phyloP scores from a whole-genome alignment of 495 filamentous ascomycete species.

The Penicillium turbatum region DNA sequence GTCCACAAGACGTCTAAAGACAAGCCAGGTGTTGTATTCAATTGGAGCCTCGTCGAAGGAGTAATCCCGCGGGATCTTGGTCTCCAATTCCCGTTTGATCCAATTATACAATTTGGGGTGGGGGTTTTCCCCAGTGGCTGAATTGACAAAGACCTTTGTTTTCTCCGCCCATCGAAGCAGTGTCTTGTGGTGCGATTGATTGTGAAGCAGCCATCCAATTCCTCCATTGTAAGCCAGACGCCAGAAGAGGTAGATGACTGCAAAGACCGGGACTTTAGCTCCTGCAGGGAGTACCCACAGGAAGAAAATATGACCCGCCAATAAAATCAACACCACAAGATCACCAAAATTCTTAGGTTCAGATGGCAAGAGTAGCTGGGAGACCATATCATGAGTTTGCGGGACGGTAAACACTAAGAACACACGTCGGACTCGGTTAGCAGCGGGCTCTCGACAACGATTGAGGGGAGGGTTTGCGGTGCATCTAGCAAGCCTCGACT shows the following conservation, averaged over 20 bases:
- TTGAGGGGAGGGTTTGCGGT: not conserved
- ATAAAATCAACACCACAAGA: constrained; percentile 69
- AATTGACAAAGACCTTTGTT: constrained; percentile 80
- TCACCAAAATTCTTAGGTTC: constrained; percentile 95
- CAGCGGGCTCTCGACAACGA: constrained; percentile 2
- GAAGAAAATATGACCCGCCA: constrained; percentile 66
- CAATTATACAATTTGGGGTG: constrained; percentile 75
- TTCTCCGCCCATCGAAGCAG: constrained; percentile 85
- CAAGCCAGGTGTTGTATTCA: constrained; percentile 98
- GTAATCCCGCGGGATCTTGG: constrained; percentile 91
- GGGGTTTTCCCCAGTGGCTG: constrained; percentile 71
- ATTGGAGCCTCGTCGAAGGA: constrained; percentile 87
- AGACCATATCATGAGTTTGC: constrained; percentile 98
- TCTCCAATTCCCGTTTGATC: constrained; percentile 84
- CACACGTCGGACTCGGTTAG: constrained; percentile 15
- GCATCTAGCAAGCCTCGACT: not conserved
- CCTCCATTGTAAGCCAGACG: constrained; percentile 85
- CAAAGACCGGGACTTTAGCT: constrained; percentile 70
- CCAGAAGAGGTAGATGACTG: constrained; percentile 85
- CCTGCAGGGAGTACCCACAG: constrained; percentile 66
- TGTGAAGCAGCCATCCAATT: constrained; percentile 82
- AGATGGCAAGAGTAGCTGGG: constrained; percentile 89
- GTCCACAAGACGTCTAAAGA: constrained; percentile 92
- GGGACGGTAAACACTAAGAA: constrained; percentile 91
- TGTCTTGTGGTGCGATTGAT: constrained; percentile 83